Evolutionary conservation across 768 basidiomycete species (phyloP).

Genomic region (Termitomyces sp.): DNA sequence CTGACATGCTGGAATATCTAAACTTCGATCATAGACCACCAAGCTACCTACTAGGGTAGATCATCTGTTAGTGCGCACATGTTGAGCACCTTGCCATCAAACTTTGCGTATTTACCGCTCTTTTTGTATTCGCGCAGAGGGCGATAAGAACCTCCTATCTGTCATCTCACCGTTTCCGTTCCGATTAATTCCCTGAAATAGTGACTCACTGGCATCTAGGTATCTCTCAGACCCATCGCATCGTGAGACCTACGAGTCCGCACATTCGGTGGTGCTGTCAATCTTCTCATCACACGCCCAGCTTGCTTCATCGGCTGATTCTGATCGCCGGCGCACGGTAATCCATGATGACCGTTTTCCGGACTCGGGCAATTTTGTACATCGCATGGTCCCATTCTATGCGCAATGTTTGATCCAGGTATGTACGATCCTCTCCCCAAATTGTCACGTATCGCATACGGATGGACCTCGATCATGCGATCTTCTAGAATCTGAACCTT

Average conservation of each 20-base stretch:
- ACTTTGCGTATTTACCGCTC: neutral
- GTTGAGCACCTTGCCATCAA: neutral
- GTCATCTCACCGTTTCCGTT: neutral
- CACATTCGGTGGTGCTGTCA: constrained; percentile 79
- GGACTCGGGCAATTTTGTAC: constrained; percentile 35
- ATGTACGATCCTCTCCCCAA: constrained; percentile 1
- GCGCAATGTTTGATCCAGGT: constrained; percentile 67
- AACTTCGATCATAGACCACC: neutral
- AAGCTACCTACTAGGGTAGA: no score
- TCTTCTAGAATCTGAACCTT: neutral
- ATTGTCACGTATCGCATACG: neutral
- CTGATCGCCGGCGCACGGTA: constrained; percentile 1
- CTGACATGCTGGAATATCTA: neutral
- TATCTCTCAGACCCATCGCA: constrained; percentile 53
- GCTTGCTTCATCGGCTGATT: constrained; percentile 10
- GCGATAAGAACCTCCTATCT: neutral
- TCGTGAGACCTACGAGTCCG: constrained; percentile 80
- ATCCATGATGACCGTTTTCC: constrained; percentile 4
- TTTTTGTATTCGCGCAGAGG: neutral
- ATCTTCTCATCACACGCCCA: constrained; percentile 62
- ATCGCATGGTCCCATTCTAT: constrained; percentile 71
- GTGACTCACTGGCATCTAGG: constrained; percentile 29
- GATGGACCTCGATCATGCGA: neutral
- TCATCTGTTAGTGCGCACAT: neutral
- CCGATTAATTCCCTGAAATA: neutral